Evolutionary conservation across 306 rosid species (phyloP), one percentile per base, ranked within the genome.

Genomic region (Gillenia trifoliata): DNA sequence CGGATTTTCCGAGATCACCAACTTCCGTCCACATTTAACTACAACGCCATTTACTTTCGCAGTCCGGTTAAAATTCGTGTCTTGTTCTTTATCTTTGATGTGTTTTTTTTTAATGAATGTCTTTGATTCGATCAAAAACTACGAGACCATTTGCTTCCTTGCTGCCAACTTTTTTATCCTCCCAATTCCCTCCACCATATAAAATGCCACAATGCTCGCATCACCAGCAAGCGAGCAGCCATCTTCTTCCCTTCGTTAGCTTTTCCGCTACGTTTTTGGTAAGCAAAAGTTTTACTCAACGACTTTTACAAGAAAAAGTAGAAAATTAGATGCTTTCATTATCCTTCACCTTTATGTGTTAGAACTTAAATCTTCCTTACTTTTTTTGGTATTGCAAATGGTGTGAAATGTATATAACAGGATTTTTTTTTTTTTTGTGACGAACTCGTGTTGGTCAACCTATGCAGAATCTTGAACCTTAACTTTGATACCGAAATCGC

Each of bases 1-100:
- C 36, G 68, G 67, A 75, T 55, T 55, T 67, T 19, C 79, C 74
- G 16, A 57, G 50, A 22, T 28, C 49, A 29, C 50, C 49, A 29
- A 33, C 23, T 67, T 41, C 6, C 17, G 40, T 63, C 43, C 12
- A 63, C 13, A 63, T 16, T 25, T 63, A 63, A 60, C 50, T 11
- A 43, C 50, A 43, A 43, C 50, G 50, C 19, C 19, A 13, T 13
- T 43, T 43, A 12, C 19, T 43, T 43, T 43, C 4, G 15, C 17
- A 43, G 49, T 43, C 4, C 15, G 1, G 17, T 43, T 43, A 43
- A 12, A 43, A 43, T 43, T 43, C 17, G 16, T 15, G 6, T 43
- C 49, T 43, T 43, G 49, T 43, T 12, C 49, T 43, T 43, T 43
- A 12, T 4, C 6, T 13, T 43, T 43, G 17, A 43, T 13, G 50